These are phyloP conservation scores for Malassezia cuniculi DNA, from an alignment of 1,284 basidiomycete species.

Conservation along the genomic window DNA sequence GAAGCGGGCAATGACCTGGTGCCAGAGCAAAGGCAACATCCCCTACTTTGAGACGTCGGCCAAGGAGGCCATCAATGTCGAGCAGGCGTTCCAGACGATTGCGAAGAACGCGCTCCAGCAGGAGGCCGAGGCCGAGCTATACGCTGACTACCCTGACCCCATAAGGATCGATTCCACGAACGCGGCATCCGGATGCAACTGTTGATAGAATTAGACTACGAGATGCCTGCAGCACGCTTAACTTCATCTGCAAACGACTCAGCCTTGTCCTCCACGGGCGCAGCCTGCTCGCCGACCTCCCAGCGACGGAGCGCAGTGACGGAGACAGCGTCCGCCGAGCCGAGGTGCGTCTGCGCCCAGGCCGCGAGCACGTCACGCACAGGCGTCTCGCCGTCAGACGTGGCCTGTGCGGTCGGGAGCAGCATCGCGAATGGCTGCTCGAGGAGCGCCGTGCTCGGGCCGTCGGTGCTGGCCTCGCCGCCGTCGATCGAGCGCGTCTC, in stretches of 20 bases:
- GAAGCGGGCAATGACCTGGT: conserved; percentile 99
- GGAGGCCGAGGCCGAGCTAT: conserved; percentile 91
- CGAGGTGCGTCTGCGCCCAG: conserved; percentile 54
- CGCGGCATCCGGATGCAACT: conserved; percentile 17
- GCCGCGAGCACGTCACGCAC: conserved; percentile 51
- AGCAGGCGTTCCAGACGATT: conserved; percentile 98
- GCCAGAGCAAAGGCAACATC: conserved; percentile 97
- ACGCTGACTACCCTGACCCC: conserved; percentile 92
- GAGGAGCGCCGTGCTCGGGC: conserved; percentile 57
- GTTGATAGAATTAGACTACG: conserved; percentile 60
- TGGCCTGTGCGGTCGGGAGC: conserved; percentile 17
- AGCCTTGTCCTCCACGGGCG: conserved; percentile 11
- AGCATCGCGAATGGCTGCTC: conserved; percentile 71
- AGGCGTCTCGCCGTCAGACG: conserved; percentile 48
- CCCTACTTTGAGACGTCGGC: conserved; percentile 99
- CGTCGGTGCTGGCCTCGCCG: conserved; percentile 20
- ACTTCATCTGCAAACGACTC: conserved; percentile 33
- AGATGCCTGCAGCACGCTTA: conserved; percentile 32
- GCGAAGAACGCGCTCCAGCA: conserved; percentile 96
- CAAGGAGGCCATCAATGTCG: conserved; percentile 99
- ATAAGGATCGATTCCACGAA: conserved; percentile 90
- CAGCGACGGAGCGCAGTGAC: conserved; percentile 46
- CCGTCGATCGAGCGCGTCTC: conserved; percentile 56
- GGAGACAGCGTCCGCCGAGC: conserved; percentile 22
- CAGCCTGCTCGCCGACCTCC: conserved; percentile 43